phyloP scores from a whole-genome alignment of 257 asterid genomes.

The Catharanthus roseus region DNA sequence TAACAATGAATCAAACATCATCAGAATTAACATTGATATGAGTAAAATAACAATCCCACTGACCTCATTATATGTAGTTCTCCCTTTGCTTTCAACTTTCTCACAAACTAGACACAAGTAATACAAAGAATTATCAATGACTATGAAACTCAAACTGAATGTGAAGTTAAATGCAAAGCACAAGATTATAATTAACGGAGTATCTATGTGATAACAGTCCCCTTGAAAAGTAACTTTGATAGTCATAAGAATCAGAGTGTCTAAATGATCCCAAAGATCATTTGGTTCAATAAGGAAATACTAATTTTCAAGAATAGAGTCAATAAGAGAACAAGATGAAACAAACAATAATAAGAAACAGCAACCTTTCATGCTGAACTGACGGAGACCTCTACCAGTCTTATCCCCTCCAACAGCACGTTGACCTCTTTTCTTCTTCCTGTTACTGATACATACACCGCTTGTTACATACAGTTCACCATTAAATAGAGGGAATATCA shows the following conservation, averaged over 20 bases:
- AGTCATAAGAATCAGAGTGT: not conserved
- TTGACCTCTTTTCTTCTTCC: slow-evolving; percentile 91
- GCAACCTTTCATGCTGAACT: slow-evolving; percentile 97
- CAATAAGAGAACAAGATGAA: not conserved
- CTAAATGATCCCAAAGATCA: not conserved
- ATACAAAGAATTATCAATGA: slow-evolving; percentile 19
- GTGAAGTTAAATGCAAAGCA: slow-evolving; percentile 5
- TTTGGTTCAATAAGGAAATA: not conserved
- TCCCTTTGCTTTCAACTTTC: slow-evolving; percentile 99
- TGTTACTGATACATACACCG: slow-evolving; percentile 38
- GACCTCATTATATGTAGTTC: slow-evolving; percentile 98
- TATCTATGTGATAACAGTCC: not conserved
- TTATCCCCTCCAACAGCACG: slow-evolving; percentile 91
- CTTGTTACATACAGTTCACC: not conserved
- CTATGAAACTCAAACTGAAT: slow-evolving; percentile 13
- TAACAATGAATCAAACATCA: not conserved
- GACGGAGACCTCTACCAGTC: slow-evolving; percentile 97
- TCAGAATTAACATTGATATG: not conserved
- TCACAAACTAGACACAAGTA: slow-evolving; percentile 67
- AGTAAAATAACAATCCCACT: slow-evolving; percentile 18
- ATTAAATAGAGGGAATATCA: not conserved
- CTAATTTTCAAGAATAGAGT: no score
- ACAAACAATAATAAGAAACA: slow-evolving; percentile 4
- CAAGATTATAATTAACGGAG: slow-evolving; percentile 1
- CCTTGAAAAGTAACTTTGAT: not conserved